Evolutionary conservation across 345 rosid species (phyloP), one percentile per base, ranked within the genome.

Genomic region (Physaria fendleri): DNA sequence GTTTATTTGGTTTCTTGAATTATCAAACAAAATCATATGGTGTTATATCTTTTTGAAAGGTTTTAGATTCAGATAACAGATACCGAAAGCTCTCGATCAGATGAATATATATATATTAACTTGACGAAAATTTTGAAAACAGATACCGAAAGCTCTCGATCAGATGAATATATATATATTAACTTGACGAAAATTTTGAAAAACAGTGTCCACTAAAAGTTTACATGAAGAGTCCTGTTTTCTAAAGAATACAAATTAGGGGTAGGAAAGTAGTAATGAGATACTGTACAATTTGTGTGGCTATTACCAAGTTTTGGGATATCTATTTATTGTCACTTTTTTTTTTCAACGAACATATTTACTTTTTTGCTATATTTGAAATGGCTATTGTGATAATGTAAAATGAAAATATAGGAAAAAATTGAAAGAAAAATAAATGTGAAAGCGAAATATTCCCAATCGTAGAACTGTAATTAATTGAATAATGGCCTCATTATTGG

Each of bases 401-500:
- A 25, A 44, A 35, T 45, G 13, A 8, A 24, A 49, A 20, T 13
- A 20, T 13, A 5, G 34, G 35, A 30, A 20, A 64, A 65, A 54
- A n/a, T n/a, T 2, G 45, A 17, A 55, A 37, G 17, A 55, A 55
- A 39, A 29, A 29, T 22, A 5, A 56, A 66, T 38, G 64, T 38
- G 58, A 66, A 57, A 66, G 58, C 21, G 64, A 66, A 35, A 57
- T 57, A 57, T 38, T 39, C 58, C 71, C 58, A 57, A 47, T n/a
- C 56, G 24, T 66, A 15, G 56, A 38, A 20, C 18, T 28, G 21
- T 23, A 6, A 47, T 56, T 47, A 38, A 56, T 29, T 56, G 14
- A 25, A 47, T 47, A 7, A 25, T 47, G 37, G 43, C 23, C 20
- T 57, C 57, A 66, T 56, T 56, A 57, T 66, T 57, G 64, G 40